Percentiles rank a stretch among this genome's conserved stretches.
phyloP scores from a whole-genome alignment of 1,284 basidiomycete genomes.

The Irpex lacteus region DNA sequence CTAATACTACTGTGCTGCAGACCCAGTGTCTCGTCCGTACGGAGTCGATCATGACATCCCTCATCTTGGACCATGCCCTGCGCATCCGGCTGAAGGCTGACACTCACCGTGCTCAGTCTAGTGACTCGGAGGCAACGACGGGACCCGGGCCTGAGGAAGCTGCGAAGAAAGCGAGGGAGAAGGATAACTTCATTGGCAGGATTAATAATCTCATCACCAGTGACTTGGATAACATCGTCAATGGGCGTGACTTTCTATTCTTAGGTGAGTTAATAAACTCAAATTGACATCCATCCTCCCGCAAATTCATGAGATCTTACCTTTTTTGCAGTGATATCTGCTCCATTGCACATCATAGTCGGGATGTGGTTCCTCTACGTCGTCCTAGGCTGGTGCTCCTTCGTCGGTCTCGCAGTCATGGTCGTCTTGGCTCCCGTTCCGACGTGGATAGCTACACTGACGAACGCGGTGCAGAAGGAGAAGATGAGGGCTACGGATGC shows the following conservation, averaged over 20 bases:
- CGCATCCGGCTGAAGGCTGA: conserved; percentile 67
- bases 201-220: conserved; percentile 42
- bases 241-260: conserved; percentile 23
- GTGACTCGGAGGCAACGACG: neutral
- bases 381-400: conserved; percentile 47
- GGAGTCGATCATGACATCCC: conserved; percentile 66
- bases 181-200: conserved; percentile 40
- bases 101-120: conserved; percentile 14
- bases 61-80: conserved; percentile 70
- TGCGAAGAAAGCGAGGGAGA: conserved; percentile 18
- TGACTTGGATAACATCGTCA: conserved; percentile 30
- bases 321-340: conserved; percentile 17
- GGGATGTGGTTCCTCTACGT: conserved; percentile 42
- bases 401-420: conserved; percentile 53
- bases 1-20: conserved; percentile 10
- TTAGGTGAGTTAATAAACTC: conserved; percentile 20
- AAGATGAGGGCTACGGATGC: conserved; percentile 43
- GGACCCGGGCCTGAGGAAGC: conserved; percentile 9
- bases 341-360: conserved; percentile 36
- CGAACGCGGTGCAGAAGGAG: conserved; percentile 30
- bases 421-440: conserved; percentile 51
- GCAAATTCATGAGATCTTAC: neutral
- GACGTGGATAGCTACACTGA: conserved; percentile 30
- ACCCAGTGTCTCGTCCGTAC: conserved; percentile 47
- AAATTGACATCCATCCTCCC: neutral